Evolutionary conservation across 108 stramenopile species (phyloP).

Genomic region (Parietichytrium sp.): DNA sequence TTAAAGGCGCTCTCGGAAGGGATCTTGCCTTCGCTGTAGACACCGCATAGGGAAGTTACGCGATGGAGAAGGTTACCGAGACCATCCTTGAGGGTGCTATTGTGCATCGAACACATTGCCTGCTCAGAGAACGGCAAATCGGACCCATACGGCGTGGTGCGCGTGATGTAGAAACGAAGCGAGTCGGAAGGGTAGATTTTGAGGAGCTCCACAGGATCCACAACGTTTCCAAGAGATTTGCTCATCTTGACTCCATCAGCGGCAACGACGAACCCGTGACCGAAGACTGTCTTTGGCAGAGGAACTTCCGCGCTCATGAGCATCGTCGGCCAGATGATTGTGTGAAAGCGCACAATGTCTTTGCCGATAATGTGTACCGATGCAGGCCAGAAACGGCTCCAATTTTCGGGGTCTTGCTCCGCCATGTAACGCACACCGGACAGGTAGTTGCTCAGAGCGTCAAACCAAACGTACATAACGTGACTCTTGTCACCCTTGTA

Average conservation of each 20-base stretch:
- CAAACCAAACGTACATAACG: slow-evolving; percentile 99
- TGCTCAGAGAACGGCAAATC: slow-evolving; percentile 82
- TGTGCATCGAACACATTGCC: slow-evolving; percentile 82
- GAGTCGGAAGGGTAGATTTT: slow-evolving; percentile 83
- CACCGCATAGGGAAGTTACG: slow-evolving; percentile 79
- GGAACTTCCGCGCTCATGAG: slow-evolving; percentile 89
- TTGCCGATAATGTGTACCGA: slow-evolving; percentile 94
- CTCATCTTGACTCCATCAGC: slow-evolving; percentile 98
- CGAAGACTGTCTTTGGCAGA: slow-evolving; percentile 86
- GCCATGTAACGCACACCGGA: slow-evolving; percentile 81
- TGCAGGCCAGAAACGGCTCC: slow-evolving; percentile 88
- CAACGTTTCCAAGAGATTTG: slow-evolving; percentile 93
- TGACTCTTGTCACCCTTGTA: slow-evolving; percentile 45
- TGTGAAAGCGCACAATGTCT: slow-evolving; percentile 98
- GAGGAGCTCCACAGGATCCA: slow-evolving; percentile 92
- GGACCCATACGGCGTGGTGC: slow-evolving; percentile 88
- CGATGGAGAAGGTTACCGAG: slow-evolving; percentile 94
- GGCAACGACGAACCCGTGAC: slow-evolving; percentile 95
- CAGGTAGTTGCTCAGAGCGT: slow-evolving; percentile 94
- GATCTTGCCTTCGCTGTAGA: slow-evolving; percentile 79
- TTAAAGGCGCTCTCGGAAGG: slow-evolving; percentile 57
- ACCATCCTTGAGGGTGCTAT: slow-evolving; percentile 89
- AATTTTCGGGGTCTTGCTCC: slow-evolving; percentile 56
- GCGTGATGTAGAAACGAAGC: slow-evolving; percentile 87
- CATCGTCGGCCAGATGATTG: slow-evolving; percentile 96